Conservation (phyloP, 345 rosid genomes). For the Brassica juncea region DNA sequence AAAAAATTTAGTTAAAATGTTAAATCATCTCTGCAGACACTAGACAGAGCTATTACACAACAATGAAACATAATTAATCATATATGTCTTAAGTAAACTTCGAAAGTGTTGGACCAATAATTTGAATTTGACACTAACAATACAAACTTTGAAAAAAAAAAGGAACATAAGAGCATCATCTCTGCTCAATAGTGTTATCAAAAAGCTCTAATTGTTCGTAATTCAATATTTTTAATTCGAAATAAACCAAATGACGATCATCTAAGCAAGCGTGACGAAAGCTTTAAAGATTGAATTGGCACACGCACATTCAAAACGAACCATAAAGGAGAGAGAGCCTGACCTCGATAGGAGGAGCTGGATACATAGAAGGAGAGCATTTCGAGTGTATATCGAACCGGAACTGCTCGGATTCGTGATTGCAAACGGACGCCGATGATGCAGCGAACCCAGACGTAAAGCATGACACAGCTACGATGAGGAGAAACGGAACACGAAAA, state of each 20-base stretch:
- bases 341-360: constrained; percentile 64
- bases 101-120: not conserved
- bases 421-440: constrained; percentile 43
- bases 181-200: too few species aligned
- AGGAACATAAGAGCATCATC: not conserved
- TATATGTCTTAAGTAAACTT: not conserved
- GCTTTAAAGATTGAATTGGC: too few species aligned
- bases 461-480: constrained; percentile 37
- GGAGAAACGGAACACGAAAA: constrained; percentile 34
- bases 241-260: too few species aligned
- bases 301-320: too few species aligned
- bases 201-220: too few species aligned
- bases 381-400: constrained; percentile 47
- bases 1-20: too few species aligned
- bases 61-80: not conserved
- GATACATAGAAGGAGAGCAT: constrained; percentile 65
- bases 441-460: constrained; percentile 27
- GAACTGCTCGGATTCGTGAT: constrained; percentile 46
- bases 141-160: not conserved
- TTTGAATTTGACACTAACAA: not conserved
- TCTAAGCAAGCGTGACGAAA: too few species aligned
- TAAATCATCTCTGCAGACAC: not conserved
- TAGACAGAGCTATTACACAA: not conserved
- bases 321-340: not conserved
- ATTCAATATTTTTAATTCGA: too few species aligned